Evolutionary conservation across 2,329 filamentous ascomycete genomes (phyloP), one percentile per base, ranked within the genome.

Genomic region (Cercospora sp.): DNA sequence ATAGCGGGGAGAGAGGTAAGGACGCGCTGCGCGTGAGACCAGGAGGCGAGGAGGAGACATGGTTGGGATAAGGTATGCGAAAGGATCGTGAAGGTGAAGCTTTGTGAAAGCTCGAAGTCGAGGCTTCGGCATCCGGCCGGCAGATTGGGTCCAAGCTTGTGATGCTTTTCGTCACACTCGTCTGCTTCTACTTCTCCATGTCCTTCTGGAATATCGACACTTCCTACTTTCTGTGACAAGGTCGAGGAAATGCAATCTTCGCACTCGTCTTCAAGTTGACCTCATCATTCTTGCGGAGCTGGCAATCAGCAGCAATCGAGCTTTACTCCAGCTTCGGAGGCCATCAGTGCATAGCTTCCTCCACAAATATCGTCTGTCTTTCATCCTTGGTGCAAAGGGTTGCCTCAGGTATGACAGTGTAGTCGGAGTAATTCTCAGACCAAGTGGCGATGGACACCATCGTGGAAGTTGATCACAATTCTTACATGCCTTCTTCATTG

Each of bases 1-100:
- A 36, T 74, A 75, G 28, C 75, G 74, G 13, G 55, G 68, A 4
- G 75, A 76, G 48, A 76, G 71, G 9, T 74, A 65, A n/a, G 71
- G 73, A 1, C 75, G 72, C 6, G 73, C 40, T 3, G 61, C 51
- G 13, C 55, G 40, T 6, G 36, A 28, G 20, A 42, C 18, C 13
- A 62, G 59, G 4, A 63, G 45, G 31, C 59, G 59, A 63, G 31
- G 28, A 5, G 60, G 30, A 28, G 62, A 64, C 62, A 64, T 64
- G 48, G 51, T 30, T 9, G 7, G 5, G 5, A 23, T 18, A 20
- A 28, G 31, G n/a, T 40, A 23, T 40, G 23, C 3, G 18, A 42
- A 23, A 61, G 20, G 9, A 57, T 57, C 13, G 20, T 26, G 20
- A 26, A 13, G 12, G 45, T 40, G 57, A 36, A 60, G 57, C 28